Percentiles rank a stretch among this genome's conserved stretches.
Conservation (phyloP, 768 basidiomycete species). For the Hericium erinaceus region DNA sequence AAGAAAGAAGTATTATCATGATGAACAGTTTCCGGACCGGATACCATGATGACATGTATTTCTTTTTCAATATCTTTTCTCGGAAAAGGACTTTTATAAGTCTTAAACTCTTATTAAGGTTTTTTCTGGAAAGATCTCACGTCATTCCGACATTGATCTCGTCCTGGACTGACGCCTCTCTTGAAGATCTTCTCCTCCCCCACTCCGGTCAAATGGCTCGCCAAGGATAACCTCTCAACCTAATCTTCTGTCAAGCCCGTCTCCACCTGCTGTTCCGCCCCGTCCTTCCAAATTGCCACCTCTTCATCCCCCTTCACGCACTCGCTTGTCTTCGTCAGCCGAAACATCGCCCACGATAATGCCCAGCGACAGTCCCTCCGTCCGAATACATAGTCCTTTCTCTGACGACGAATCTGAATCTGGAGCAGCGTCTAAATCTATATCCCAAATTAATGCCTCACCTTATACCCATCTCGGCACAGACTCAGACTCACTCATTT, state of each 20-base stretch:
- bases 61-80: no score
- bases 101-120: no score
- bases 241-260: not conserved
- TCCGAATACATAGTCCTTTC: not conserved
- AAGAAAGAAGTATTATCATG: not conserved
- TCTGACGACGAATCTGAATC: conserved; percentile 1
- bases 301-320: not conserved
- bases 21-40: not conserved
- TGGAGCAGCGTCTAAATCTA: not conserved
- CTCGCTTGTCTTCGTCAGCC: not conserved
- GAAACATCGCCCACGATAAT: not conserved
- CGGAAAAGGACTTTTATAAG: no score
- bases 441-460: not conserved
- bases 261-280: not conserved
- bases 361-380: not conserved
- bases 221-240: not conserved
- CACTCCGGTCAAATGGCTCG: not conserved
- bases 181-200: not conserved
- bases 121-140: no score
- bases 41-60: not conserved
- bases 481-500: conserved; percentile 2
- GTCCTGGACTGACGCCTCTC: not conserved
- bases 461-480: not conserved
- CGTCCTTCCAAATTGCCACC: not conserved
- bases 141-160: no score